Conservation (phyloP, 306 rosid genomes). For the Malus orientalis region DNA sequence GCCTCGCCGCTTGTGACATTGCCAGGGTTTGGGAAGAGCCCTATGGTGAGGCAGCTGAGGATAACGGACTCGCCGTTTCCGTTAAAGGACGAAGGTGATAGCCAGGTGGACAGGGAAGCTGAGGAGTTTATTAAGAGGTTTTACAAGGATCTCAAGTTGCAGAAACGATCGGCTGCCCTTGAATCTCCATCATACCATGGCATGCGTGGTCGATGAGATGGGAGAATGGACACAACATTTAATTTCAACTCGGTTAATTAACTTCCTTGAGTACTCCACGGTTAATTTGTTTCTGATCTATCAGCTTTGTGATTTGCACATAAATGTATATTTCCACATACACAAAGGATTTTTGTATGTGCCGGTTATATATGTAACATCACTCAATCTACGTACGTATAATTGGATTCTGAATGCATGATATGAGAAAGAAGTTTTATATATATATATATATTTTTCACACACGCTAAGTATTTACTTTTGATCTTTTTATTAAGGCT, state of each 20-base stretch:
- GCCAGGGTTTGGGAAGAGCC: conserved; percentile 79
- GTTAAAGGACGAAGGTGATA: conserved; percentile 52
- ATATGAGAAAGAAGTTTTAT: background rate
- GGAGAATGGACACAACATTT: background rate
- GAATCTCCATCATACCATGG: conserved; percentile 44
- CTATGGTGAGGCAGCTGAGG: conserved; percentile 54
- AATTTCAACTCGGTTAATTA: background rate
- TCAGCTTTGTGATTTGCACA: conserved; percentile 5
- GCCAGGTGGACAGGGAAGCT: conserved; percentile 59
- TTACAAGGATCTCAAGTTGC: conserved; percentile 52
- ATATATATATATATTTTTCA: background rate
- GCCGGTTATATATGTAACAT: background rate
- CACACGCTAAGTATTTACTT: background rate
- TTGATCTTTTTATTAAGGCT: no score
- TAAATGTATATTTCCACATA: background rate
- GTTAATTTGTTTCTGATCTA: background rate
- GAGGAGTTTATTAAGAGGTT: conserved; percentile 77
- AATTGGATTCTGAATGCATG: background rate
- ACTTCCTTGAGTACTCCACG: background rate
- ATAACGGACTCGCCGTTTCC: conserved; percentile 91
- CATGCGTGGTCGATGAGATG: conserved; percentile 29
- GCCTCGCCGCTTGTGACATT: conserved; percentile 58
- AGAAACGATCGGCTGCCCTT: conserved; percentile 26
- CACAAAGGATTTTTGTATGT: conserved; percentile 1
- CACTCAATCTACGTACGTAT: background rate